Conservation (phyloP, 257 asterid species). For the Penstemon eatonii region DNA sequence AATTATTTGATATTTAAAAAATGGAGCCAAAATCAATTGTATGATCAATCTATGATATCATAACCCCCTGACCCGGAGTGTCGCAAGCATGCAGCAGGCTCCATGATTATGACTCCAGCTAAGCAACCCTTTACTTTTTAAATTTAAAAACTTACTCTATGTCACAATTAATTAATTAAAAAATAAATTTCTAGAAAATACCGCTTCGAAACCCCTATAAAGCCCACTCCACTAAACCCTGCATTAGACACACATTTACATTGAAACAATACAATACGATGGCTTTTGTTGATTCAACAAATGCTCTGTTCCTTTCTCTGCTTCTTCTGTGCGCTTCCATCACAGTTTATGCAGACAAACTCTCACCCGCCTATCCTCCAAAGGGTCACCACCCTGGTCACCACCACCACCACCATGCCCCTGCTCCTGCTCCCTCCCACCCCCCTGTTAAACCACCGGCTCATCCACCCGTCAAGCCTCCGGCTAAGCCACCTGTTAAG, state of each 20-base stretch:
- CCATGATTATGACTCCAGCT: neutral
- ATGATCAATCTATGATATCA: too few relatives aligned
- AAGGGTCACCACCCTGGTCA: constrained; percentile 8
- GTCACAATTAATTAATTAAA: too few relatives aligned
- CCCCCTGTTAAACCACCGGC: neutral
- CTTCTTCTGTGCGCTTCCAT: constrained; percentile 28
- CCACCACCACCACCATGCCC: constrained; percentile 28
- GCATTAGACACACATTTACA: neutral
- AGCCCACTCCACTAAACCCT: neutral
- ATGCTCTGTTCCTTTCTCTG: constrained; percentile 25
- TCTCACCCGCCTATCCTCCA: constrained; percentile 21
- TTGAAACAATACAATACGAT: neutral
- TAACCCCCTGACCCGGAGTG: neutral
- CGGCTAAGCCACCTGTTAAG: neutral
- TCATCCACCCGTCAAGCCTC: constrained; percentile 7
- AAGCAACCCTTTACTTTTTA: neutral
- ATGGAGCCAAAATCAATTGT: too few relatives aligned
- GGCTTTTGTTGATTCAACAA: constrained; percentile 27
- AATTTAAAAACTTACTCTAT: neutral
- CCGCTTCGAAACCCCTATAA: constrained; percentile 26
- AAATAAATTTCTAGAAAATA: neutral
- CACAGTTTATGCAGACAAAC: constrained; percentile 15
- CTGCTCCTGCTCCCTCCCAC: constrained; percentile 1
- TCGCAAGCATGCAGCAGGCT: neutral
- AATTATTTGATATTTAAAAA: too few relatives aligned